Evolutionary conservation across 2,329 filamentous ascomycete genomes (phyloP), one percentile per base, ranked within the genome.

Genomic region (Neoarthrinium moseri): DNA sequence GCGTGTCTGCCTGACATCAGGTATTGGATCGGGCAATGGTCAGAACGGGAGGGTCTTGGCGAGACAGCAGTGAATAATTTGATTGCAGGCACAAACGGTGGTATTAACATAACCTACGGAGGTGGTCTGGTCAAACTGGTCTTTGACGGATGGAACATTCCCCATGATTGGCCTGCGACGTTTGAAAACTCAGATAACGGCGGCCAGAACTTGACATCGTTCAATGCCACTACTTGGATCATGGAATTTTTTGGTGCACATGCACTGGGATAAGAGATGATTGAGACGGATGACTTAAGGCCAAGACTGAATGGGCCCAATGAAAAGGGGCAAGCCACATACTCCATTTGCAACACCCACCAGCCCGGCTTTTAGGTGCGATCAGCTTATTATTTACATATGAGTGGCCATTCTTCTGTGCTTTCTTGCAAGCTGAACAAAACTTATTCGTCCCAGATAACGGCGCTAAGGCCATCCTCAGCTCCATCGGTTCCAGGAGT

Each of bases 1-100:
- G 68, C 67, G 0, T 65, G 61, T 35, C 48, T 74, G 30, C 72
- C 72, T 2, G 50, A 67, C 0, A 70, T 77, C 22, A 55, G 63
- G 17, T 56, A 65, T 30, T 69, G 61, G 56, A 49, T 64, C 2
- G 40, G 45, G 7, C 51, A 57, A 51, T 74, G 70, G 71, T 60
- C 59, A 5, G 37, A 37, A 7, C 48, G 63, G 7, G 53, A 66
- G 21, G 56, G 53, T 3, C 35, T 45, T 7, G 34, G 23, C 24
- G 20, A 21, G 18, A 45, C 35, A 17, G 23, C 15, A 3, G 21
- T 20, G 12, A 11, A 38, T 10, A 15, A 39, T 4, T 23, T 22
- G 6, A 39, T 22, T 12, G 17, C 36, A 18, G 30, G 27, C 8
- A 45, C 34, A 13, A 15, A 20, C 12, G 18, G 23, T 15, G 24